Base-by-base conservation (phyloP, 306 rosid genomes). In the Rosa rugosa region DNA sequence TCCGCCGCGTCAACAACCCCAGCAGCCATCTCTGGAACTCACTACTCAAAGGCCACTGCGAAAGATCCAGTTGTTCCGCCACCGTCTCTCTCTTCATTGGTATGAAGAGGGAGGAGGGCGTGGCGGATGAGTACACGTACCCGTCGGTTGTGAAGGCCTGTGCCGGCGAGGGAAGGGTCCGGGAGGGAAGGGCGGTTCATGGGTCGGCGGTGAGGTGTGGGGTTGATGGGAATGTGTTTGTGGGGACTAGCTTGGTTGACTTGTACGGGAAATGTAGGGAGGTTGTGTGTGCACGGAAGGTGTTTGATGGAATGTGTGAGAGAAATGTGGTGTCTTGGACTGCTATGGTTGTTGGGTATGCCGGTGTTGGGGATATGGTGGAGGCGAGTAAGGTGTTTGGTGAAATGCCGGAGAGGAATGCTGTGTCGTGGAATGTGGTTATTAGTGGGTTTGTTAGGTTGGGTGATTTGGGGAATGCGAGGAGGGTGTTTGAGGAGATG, bases 111-210 rank as follows among this genome's bases (percentile, higher is more conserved):
- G 79, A 75, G 10, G 93, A 81, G 5, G 78, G 83, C 18, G n/a
- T 80, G 23, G 84, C 93, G 12, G 95, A 93, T 69, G 45, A 34
- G 69, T 88, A 86, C 71, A 91, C 93, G 4, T 93, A 88, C 79
- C 95, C 98, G 47, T 81, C 86, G 2, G 84, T 90, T 23, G 81
- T 93, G 11, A 93, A 93, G 80, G 88, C 87, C 4, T 91, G 90
- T 72, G 85, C 89, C 0, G 6, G 40, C 3, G 81, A 69, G 73
- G 80, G 84, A 27, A 85, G 45, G 82, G 75, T 67, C 40, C 20
- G 76, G 47, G 80, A 79, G 63, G 97, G 93, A n/a, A 81, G 83
- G 72, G 78, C 74, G 40, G 50, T 91, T 76, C 98, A 93, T 72
- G 94, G 88, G 40, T 89, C 86, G n/a, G 88, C 87, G 11, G 46